A percentile compares a stretch with the other conserved stretches of the same genome.
phyloP scores from a whole-genome alignment of 1,139 yeast species.

The Arxiozyma slooffiae region DNA sequence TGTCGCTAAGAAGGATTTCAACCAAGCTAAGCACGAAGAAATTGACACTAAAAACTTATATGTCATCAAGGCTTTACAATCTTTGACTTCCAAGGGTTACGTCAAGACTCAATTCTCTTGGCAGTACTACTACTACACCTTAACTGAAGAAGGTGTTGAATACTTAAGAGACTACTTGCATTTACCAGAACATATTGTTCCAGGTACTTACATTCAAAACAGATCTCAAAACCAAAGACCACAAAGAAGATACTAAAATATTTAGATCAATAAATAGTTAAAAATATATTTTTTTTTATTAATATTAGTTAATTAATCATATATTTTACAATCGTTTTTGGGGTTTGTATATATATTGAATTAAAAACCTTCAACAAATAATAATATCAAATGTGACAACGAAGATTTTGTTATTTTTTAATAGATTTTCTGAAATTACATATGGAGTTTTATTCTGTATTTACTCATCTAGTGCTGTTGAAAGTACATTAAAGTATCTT shows the following conservation, averaged over 20 bases:
- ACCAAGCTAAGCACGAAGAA: slow-evolving; percentile 96
- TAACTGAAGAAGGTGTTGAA: slow-evolving; percentile 99
- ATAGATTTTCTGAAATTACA: neutral
- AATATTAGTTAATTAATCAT: slow-evolving; percentile 4
- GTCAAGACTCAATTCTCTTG: slow-evolving; percentile 99
- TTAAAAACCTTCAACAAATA: neutral
- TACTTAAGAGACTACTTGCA: slow-evolving; percentile 96
- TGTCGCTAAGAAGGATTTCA: slow-evolving; percentile 98
- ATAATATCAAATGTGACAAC: neutral
- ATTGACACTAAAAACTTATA: slow-evolving; percentile 95
- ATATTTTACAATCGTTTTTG: neutral
- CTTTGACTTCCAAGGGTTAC: slow-evolving; percentile 96
- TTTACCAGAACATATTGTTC: slow-evolving; percentile 97
- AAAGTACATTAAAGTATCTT: neutral
- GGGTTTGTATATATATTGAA: neutral
- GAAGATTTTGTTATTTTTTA: too few relatives aligned
- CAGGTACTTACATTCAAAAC: slow-evolving; percentile 95
- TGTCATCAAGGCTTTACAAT: slow-evolving; percentile 99
- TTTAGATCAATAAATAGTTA: neutral
- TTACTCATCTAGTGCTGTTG: neutral
- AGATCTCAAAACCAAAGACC: slow-evolving; percentile 63
- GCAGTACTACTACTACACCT: slow-evolving; percentile 99
- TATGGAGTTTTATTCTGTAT: neutral
- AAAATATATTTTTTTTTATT: slow-evolving; percentile 2
- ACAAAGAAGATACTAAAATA: slow-evolving; percentile 36